Base-by-base conservation (phyloP, 306 rosid species). In the Chamaecrista fasciculata region DNA sequence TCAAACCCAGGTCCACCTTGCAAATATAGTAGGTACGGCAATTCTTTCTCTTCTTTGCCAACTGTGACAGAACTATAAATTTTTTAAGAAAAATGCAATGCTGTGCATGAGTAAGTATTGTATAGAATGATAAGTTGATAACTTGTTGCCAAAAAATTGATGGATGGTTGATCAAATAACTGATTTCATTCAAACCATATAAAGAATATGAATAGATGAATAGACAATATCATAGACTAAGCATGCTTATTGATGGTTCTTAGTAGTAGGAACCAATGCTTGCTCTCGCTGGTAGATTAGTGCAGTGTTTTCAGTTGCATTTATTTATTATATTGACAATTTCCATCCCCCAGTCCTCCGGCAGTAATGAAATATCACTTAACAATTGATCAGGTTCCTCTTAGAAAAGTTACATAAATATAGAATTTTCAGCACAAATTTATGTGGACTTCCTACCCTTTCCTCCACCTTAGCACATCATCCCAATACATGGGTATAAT, bases 1-100 rank as follows among this genome's bases (percentile, higher is more conserved):
- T 90, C 96, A 76, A 82, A 94, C 59, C 98, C 98, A 24, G 98
- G 98, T 74, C 98, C 98, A 64, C 97, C 98, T 88, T 94, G 97
- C 71, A 94, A 85, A 82, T 33, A 90, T 72, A 94, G 69, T 51
- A 94, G 79, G 81, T 86, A 91, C 8, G 96, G 98, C 84, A 88
- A 74, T 8, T 75, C 33, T 43, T 84, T 86, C 66, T 85, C 92
- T 78, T 88, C 98, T 75, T 91, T 90, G 62, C 97, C 98, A 78
- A 62, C 98, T 94, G 86, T 75, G 70, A 71, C 61, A 70, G 55
- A 73, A 25, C 34, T 24, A 65, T 29, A 23, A 29, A 56, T 5
- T 79, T 66, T 42, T 70, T 49, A 49, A 82, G 36, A 47, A 70
- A 74, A 12, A 56, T 16, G 64, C 49, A 62, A 72, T 37, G n/a